These are phyloP conservation scores for Phanerochaete sordida DNA, from an alignment of 768 basidiomycete genomes.

Conservation along the genomic window DNA sequence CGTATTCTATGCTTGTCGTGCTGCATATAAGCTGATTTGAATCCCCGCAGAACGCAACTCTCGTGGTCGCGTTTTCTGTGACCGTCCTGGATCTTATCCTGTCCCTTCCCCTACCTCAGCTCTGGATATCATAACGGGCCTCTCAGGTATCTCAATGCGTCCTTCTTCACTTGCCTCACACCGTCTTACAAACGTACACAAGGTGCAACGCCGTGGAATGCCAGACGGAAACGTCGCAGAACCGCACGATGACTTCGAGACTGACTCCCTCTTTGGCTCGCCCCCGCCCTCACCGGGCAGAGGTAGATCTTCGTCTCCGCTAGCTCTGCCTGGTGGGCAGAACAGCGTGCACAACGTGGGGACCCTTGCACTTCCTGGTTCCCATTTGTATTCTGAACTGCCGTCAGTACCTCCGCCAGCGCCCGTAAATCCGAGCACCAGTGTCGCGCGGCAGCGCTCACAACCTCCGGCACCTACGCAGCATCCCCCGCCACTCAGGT, in stretches of 20 bases:
- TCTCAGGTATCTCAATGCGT: neutral
- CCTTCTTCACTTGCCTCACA: neutral
- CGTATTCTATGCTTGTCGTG: neutral
- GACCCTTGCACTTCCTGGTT: conserved; percentile 98
- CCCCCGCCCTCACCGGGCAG: conserved; percentile 67
- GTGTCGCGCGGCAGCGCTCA: conserved; percentile 22
- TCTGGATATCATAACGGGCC: neutral
- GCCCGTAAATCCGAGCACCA: conserved; percentile 17
- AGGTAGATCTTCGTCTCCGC: conserved; percentile 75
- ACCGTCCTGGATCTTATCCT: neutral
- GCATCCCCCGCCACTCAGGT: conserved; percentile 12
- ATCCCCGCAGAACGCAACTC: neutral
- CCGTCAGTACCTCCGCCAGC: conserved; percentile 50
- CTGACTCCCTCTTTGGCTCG: conserved; percentile 77
- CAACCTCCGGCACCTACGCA: conserved; percentile 4
- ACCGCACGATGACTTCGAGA: conserved; percentile 39
- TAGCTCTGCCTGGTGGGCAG: conserved; percentile 53
- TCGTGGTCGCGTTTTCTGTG: neutral
- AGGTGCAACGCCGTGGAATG: conserved; percentile 13
- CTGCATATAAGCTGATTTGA: neutral
- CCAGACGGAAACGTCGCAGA: conserved; percentile 9
- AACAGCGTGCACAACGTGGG: conserved; percentile 81
- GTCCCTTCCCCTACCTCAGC: neutral
- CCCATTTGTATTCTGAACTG: conserved; percentile 86
- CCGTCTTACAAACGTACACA: neutral